phyloP scores from a whole-genome alignment of 345 rosid genomes.

The Sisymbrium irio region DNA sequence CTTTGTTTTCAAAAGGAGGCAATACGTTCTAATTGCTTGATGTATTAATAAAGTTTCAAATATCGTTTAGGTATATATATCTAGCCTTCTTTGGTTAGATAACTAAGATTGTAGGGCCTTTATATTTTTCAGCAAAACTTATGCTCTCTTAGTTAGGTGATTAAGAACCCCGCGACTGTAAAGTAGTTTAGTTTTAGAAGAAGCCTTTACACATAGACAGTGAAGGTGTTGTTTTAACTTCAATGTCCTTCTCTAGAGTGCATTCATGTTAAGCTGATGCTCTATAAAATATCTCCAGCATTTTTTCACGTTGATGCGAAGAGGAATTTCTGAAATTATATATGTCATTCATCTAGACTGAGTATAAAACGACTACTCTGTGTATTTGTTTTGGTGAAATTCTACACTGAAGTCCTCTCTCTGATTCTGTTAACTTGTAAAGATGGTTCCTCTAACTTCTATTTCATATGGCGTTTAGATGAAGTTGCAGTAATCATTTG shows the following conservation, averaged over 20 bases:
- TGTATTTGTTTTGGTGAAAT: not conserved
- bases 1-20: not conserved
- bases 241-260: not conserved
- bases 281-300: not conserved
- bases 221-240: not conserved
- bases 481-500: not conserved
- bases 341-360: not conserved
- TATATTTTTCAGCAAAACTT: not conserved
- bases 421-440: not conserved
- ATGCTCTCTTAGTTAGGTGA: not conserved
- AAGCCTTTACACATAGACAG: not conserved
- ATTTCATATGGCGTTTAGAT: constrained; percentile 1
- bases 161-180: not conserved
- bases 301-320: not conserved
- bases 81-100: not conserved
- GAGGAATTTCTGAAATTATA: not conserved
- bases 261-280: not conserved
- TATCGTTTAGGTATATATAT: not conserved
- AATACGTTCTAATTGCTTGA: not conserved
- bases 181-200: not conserved
- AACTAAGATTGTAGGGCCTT: not conserved
- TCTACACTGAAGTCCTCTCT: not conserved
- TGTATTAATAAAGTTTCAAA: not conserved
- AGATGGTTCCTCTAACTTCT: not conserved
- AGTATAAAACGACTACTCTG: not conserved